Percentiles rank a stretch among this genome's conserved stretches.
phyloP scores from a whole-genome alignment of 768 basidiomycete species.

The Clathrus columnatus region DNA sequence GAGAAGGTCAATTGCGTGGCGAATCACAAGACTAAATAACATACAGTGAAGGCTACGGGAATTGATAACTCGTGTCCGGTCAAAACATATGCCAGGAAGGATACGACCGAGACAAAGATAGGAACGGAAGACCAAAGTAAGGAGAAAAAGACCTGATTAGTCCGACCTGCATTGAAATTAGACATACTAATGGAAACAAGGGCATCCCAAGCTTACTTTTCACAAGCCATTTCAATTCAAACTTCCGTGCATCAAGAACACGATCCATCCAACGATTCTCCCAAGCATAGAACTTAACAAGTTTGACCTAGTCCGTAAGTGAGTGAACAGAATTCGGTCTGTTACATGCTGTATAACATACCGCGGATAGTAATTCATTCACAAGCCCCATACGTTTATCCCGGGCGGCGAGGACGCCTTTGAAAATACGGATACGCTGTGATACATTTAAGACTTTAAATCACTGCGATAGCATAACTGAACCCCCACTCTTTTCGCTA shows the following conservation, averaged over 20 bases:
- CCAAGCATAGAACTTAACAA: slow-evolving; percentile 82
- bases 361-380: slow-evolving; percentile 68
- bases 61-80: slow-evolving; percentile 70
- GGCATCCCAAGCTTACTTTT: slow-evolving; percentile 4
- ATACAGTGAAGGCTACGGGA: slow-evolving; percentile 73
- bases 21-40: slow-evolving; percentile 16
- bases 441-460: too few relatives aligned
- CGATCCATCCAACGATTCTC: slow-evolving; percentile 68
- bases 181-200: background rate
- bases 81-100: slow-evolving; percentile 67
- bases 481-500: slow-evolving; percentile 43
- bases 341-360: slow-evolving; percentile 21
- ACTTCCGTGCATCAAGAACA: slow-evolving; percentile 51
- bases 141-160: slow-evolving; percentile 66
- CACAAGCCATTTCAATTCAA: slow-evolving; percentile 58
- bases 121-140: slow-evolving; percentile 70
- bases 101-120: slow-evolving; percentile 68
- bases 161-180: slow-evolving; percentile 36
- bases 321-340: background rate
- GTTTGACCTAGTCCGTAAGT: slow-evolving; percentile 40
- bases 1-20: background rate
- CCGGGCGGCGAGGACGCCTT: slow-evolving; percentile 48
- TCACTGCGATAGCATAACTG: background rate
- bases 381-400: slow-evolving; percentile 74
- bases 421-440: slow-evolving; percentile 41